Evolutionary conservation across 306 rosid species (phyloP), one percentile per base, ranked within the genome.

Genomic region (Dicorynia guianensis): DNA sequence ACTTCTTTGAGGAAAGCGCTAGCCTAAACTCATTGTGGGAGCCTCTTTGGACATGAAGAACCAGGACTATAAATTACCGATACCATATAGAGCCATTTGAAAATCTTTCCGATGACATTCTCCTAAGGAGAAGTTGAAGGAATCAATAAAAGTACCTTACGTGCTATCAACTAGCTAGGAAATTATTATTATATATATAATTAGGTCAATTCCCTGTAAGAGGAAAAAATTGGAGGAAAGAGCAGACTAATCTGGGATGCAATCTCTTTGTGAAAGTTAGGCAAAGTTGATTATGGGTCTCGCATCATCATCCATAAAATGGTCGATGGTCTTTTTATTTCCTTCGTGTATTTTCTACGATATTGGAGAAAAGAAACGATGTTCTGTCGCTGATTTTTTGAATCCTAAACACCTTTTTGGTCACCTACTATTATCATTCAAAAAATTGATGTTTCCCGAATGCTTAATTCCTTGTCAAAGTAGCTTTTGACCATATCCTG

Each of bases 21-120:
- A 43, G 57, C 76, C 79, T 70, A 5, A 85, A 84, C 76, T 33
- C 86, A 14, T 10, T 74, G 12, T 89, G 97, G 96, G 97, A 86
- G 69, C 86, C 97, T 17, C 89, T 89, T 65, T 92, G 97, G 97
- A 83, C 92, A 46, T 88, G 87, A 89, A 67, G n/a, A 49, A 60
- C 14, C 33, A 71, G 58, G 7, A 59, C 40, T 42, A 50, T 57
- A 47, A 53, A 3, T 66, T 58, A 58, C 25, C 18, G n/a, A 57
- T 14, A 63, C 15, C 19, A 63, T 52, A 53, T 8, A 14, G 57
- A 78, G 48, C 40, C 54, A 65, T 75, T 54, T 9, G 35, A 17
- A 25, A 42, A 17, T 11, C 36, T 77, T 55, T 72, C 71, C 81
- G 6, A 75, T 71, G 47, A 80, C 60, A 78, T 75, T 83, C 87